Conservation (phyloP, 116 monocot genomes). For the Phalaenopsis hybrid region DNA sequence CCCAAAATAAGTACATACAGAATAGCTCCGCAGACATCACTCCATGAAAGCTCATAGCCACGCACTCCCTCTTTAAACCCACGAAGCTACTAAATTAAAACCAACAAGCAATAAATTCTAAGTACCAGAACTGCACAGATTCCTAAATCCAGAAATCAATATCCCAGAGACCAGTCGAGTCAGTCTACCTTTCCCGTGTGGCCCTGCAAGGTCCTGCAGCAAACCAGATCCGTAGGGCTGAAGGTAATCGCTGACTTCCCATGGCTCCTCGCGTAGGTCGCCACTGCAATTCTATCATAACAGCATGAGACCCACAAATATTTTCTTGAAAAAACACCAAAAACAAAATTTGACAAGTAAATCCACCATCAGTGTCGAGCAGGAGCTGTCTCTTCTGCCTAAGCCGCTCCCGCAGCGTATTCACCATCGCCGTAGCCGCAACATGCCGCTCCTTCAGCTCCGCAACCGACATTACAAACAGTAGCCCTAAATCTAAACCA, state of each 20-base stretch:
- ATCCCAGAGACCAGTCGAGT: background rate
- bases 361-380: constrained; percentile 80
- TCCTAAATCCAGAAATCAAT: background rate
- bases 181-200: constrained; percentile 76
- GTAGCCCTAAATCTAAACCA: background rate
- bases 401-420: constrained; percentile 64
- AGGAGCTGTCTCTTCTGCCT: constrained; percentile 55
- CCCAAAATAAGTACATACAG: background rate
- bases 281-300: constrained; percentile 37
- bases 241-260: constrained; percentile 66
- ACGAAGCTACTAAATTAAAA: background rate
- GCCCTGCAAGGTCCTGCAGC: constrained; percentile 84
- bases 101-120: background rate
- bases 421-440: constrained; percentile 68
- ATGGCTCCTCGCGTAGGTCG: constrained; percentile 59
- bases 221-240: constrained; percentile 85
- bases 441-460: constrained; percentile 86
- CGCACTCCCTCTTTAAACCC: background rate
- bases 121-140: background rate
- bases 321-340: background rate
- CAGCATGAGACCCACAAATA: background rate
- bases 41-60: background rate
- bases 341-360: background rate
- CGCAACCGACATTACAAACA: constrained; percentile 54
- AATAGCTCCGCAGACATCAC: background rate